Percentiles rank a stretch among this genome's conserved stretches.
Evolutionary conservation across 2,329 filamentous ascomycete genomes (phyloP).

Genomic region (Exophiala sp.): DNA sequence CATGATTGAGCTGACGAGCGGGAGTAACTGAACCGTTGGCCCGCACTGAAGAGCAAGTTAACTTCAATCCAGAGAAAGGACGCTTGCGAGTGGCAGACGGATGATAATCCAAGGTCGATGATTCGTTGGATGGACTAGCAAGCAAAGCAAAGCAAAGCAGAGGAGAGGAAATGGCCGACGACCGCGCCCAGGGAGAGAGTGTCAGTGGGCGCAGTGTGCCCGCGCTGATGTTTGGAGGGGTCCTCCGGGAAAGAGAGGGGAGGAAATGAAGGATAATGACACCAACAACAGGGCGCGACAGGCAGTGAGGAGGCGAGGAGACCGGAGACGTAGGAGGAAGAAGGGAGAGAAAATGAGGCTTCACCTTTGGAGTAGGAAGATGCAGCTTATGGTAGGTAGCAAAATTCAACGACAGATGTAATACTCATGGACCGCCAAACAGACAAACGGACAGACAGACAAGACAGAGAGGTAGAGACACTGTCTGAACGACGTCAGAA

Average conservation of each 20-base stretch:
- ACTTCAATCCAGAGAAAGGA: not conserved
- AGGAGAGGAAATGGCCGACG: not conserved
- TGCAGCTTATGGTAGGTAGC: not conserved
- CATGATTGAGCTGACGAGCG: not conserved
- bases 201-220: not conserved
- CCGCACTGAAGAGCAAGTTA: not conserved
- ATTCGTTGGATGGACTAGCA: not conserved
- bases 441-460: too few species aligned
- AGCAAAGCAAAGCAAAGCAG: not conserved
- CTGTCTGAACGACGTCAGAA: not conserved
- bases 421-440: too few species aligned
- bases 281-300: not conserved
- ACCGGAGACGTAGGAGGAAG: not conserved
- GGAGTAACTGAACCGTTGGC: not conserved
- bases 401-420: not conserved
- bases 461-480: too few species aligned
- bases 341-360: not conserved
- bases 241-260: not conserved
- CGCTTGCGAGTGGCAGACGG: not conserved
- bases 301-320: not conserved
- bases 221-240: too few species aligned
- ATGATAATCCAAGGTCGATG: too few species aligned
- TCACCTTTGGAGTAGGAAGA: not conserved
- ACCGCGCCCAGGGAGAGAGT: not conserved
- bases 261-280: not conserved